phyloP scores from a whole-genome alignment of 257 asterid genomes.

The Nyctanthes arbortristis region DNA sequence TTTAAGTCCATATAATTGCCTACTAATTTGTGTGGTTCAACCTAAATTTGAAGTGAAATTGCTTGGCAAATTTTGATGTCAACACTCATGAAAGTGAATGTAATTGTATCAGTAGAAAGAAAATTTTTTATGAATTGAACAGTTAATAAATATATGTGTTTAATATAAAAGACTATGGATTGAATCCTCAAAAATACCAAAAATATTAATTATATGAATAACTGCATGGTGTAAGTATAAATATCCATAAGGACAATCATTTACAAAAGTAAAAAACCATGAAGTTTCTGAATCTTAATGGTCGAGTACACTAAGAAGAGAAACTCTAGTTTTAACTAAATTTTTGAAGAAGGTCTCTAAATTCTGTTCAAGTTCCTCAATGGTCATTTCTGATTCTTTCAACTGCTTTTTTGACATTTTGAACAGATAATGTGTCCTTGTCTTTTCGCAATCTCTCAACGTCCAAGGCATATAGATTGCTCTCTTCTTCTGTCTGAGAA shows the following conservation, averaged over 20 bases:
- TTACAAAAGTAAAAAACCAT: not conserved
- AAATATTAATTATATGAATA: too few species aligned
- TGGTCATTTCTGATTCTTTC: conserved; percentile 11
- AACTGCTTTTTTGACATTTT: conserved; percentile 15
- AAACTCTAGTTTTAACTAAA: conserved; percentile 34
- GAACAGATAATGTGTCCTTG: not conserved
- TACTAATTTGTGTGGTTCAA: too few species aligned
- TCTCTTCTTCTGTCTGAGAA: conserved; percentile 1
- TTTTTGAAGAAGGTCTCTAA: conserved; percentile 23
- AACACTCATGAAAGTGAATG: not conserved
- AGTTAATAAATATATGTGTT: not conserved
- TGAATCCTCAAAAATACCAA: too few species aligned
- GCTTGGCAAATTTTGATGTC: too few species aligned
- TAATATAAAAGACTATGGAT: too few species aligned
- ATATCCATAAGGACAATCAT: not conserved
- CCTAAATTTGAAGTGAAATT: not conserved
- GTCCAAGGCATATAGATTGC: conserved; percentile 1
- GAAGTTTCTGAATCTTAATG: conserved; percentile 11
- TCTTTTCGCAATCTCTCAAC: not conserved
- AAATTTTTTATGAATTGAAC: not conserved
- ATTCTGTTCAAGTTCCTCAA: conserved; percentile 27
- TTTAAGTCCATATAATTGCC: too few species aligned
- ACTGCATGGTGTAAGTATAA: too few species aligned
- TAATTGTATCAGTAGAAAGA: not conserved
- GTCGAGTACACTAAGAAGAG: conserved; percentile 29